phyloP scores from a whole-genome alignment of 345 rosid genomes.

The Erucastrum elatum region DNA sequence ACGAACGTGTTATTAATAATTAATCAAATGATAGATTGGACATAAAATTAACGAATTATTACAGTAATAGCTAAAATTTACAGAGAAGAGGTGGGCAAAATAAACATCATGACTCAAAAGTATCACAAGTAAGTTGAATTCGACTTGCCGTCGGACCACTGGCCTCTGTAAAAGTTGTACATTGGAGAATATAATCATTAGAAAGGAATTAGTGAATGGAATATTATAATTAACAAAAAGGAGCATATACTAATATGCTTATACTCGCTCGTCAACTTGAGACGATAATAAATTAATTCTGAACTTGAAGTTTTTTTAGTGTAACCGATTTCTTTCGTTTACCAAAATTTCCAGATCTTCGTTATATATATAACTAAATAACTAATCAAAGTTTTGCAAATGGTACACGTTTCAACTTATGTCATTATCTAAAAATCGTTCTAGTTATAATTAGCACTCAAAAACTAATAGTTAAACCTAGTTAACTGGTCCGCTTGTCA shows the following conservation, averaged over 20 bases:
- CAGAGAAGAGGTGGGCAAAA: constrained; percentile 10
- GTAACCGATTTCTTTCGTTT: not conserved
- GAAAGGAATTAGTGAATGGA: constrained; percentile 6
- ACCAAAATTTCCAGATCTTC: not conserved
- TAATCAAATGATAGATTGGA: too few species aligned
- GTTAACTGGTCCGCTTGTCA: not conserved
- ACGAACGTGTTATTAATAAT: not conserved
- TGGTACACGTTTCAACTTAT: not conserved
- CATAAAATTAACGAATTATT: not conserved
- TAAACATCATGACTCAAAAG: not conserved
- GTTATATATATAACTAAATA: not conserved
- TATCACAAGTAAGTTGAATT: constrained; percentile 22
- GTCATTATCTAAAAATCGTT: too few species aligned
- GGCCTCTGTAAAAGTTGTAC: constrained; percentile 16
- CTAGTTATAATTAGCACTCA: not conserved
- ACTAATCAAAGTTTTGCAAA: not conserved
- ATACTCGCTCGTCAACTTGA: constrained; percentile 19
- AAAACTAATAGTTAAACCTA: not conserved
- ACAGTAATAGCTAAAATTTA: not conserved
- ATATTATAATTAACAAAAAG: constrained; percentile 5
- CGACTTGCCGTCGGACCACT: constrained; percentile 19
- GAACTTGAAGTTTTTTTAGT: not conserved
- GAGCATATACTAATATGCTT: constrained; percentile 34
- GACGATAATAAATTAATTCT: not conserved
- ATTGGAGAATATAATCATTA: constrained; percentile 23